Conservation (phyloP, 2,329 filamentous ascomycete species). For the Phyllosticta ampelicida region DNA sequence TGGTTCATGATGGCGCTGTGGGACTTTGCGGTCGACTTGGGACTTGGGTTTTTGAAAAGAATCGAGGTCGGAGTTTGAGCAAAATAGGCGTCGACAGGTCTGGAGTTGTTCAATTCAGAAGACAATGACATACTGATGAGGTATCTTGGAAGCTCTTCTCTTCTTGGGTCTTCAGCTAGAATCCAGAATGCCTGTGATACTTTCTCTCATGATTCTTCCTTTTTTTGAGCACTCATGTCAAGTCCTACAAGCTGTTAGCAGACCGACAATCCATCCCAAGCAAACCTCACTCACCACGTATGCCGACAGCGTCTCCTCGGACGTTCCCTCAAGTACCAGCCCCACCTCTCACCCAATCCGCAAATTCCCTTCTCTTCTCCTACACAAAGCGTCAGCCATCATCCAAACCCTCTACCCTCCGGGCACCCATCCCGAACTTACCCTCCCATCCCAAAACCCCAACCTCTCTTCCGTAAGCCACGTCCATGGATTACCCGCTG, state of each 20-base stretch:
- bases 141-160: too few relatives aligned
- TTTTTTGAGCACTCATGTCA: too few relatives aligned
- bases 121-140: too few relatives aligned
- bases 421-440: slow-evolving; percentile 26
- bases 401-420: not conserved
- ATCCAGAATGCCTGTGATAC: too few relatives aligned
- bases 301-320: not conserved
- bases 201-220: too few relatives aligned
- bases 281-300: not conserved
- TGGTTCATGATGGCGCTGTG: not conserved
- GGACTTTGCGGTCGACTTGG: not conserved
- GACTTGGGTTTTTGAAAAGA: not conserved
- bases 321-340: not conserved
- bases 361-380: slow-evolving; percentile 64
- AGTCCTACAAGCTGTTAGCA: not conserved
- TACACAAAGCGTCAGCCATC: slow-evolving; percentile 15
- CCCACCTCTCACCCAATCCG: slow-evolving; percentile 52
- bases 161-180: too few relatives aligned
- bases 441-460: slow-evolving; percentile 81
- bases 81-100: not conserved
- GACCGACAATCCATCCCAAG: not conserved
- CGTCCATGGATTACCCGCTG: slow-evolving; percentile 60
- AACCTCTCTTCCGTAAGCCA: slow-evolving; percentile 64
- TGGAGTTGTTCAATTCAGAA: too few relatives aligned
- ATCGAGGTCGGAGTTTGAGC: not conserved